Conservation (phyloP, 805 yeast genomes). For the Barnettozyma sucrosica region DNA sequence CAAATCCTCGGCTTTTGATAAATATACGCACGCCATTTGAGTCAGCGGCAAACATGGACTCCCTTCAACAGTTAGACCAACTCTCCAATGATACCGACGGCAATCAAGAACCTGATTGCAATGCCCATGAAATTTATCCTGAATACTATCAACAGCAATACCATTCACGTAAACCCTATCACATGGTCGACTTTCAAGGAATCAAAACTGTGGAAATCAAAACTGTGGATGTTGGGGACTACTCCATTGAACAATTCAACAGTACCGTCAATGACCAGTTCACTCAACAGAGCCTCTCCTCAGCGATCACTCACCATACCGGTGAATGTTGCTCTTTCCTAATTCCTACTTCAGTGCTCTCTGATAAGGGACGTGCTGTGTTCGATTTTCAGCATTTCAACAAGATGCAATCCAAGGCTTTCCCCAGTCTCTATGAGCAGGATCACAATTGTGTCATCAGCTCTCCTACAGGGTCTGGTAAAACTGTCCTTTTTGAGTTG, state of each 20-base stretch:
- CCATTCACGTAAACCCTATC: background rate
- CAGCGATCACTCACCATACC: conserved; percentile 12
- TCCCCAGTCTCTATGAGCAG: conserved; percentile 30
- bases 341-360: conserved; percentile 24
- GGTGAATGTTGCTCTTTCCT: background rate
- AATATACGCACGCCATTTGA: background rate
- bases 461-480: conserved; percentile 58
- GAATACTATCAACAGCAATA: background rate
- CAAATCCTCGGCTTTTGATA: background rate
- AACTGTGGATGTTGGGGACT: background rate
- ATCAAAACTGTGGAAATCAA: conserved; percentile 9
- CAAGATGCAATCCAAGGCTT: conserved; percentile 45
- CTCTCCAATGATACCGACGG: conserved; percentile 12
- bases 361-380: conserved; percentile 32
- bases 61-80: conserved; percentile 10
- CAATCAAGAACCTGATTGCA: background rate
- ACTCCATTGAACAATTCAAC: conserved; percentile 1
- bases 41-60: conserved; percentile 9
- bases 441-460: conserved; percentile 41
- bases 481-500: conserved; percentile 48
- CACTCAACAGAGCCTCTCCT: conserved; percentile 3
- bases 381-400: conserved; percentile 38
- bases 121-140: background rate
- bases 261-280: conserved; percentile 7
- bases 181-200: conserved; percentile 1